Percentiles rank a stretch among this genome's conserved stretches.
phyloP scores from a whole-genome alignment of 768 basidiomycete genomes.

The Daedalea quercina region DNA sequence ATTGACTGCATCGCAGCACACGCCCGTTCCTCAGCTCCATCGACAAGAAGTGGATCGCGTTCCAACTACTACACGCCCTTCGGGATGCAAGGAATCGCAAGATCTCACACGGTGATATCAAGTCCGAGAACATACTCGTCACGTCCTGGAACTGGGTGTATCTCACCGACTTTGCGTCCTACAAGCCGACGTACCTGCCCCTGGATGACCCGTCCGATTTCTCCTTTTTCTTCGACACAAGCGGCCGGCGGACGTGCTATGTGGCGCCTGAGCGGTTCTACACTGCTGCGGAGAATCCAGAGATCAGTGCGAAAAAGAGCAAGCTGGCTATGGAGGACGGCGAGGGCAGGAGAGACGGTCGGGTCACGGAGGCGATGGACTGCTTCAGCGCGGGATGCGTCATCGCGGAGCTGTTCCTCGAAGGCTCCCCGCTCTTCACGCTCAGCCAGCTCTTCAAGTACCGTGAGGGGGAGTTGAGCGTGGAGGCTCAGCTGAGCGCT shows the following conservation, averaged over 20 bases:
- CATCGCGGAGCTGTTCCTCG: constrained; percentile 91
- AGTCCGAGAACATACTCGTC: constrained; percentile 93
- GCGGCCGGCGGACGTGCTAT: constrained; percentile 89
- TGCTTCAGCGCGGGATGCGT: constrained; percentile 95
- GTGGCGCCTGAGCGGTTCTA: constrained; percentile 96
- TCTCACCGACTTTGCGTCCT: constrained; percentile 89
- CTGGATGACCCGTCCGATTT: constrained; percentile 97
- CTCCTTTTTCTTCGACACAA: constrained; percentile 96
- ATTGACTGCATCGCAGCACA: constrained; percentile 47
- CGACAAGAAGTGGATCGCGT: constrained; percentile 98
- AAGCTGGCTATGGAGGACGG: constrained; percentile 43
- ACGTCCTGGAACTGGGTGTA: constrained; percentile 96
- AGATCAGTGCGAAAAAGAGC: constrained; percentile 64
- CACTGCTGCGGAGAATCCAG: constrained; percentile 55
- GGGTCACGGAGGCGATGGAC: constrained; percentile 94
- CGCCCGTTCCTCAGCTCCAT: constrained; percentile 87
- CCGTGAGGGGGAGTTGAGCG: constrained; percentile 73
- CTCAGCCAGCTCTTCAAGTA: constrained; percentile 95
- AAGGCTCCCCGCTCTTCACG: constrained; percentile 89
- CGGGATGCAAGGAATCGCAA: constrained; percentile 79
- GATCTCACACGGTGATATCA: constrained; percentile 96
- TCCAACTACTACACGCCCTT: constrained; percentile 83
- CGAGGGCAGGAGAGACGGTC: constrained; percentile 68
- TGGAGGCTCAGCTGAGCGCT: constrained; percentile 61
- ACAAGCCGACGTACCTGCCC: constrained; percentile 93